These are phyloP conservation scores for Dipteronia dyeriana DNA, from an alignment of 345 rosid species.

Conservation along the genomic window DNA sequence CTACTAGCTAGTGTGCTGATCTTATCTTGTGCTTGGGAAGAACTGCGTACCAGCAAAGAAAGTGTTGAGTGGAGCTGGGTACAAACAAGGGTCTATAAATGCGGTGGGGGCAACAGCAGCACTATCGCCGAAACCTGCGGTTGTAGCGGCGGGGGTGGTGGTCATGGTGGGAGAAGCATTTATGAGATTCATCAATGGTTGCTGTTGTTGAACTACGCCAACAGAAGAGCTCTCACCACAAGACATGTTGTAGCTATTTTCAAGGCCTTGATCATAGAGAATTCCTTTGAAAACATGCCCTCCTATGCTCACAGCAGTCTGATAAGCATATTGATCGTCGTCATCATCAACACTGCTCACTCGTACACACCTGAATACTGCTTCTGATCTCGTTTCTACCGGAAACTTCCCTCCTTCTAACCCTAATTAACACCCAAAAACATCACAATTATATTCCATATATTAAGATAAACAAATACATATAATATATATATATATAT, in stretches of 20 bases:
- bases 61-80: slow-evolving; percentile 52
- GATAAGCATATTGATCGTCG: slow-evolving; percentile 84
- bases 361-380: slow-evolving; percentile 75
- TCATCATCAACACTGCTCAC: slow-evolving; percentile 68
- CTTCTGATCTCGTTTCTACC: slow-evolving; percentile 62
- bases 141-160: neutral
- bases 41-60: slow-evolving; percentile 75
- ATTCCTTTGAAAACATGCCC: slow-evolving; percentile 93
- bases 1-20: neutral
- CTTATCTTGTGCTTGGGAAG: slow-evolving; percentile 58
- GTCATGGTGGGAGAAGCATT: slow-evolving; percentile 18
- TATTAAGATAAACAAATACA: neutral
- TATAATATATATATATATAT: neutral
- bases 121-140: slow-evolving; percentile 19
- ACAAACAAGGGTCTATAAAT: slow-evolving; percentile 54
- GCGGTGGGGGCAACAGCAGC: slow-evolving; percentile 22
- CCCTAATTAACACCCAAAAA: slow-evolving; percentile 43
- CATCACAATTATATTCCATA: neutral
- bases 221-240: slow-evolving; percentile 41
- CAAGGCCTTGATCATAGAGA: slow-evolving; percentile 89
- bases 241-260: slow-evolving; percentile 46
- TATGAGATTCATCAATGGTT: slow-evolving; percentile 38
- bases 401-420: slow-evolving; percentile 76
- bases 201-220: slow-evolving; percentile 1
- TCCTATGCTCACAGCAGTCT: slow-evolving; percentile 77